Conservation (phyloP, 2,329 filamentous ascomycete species). For the Penicillium sp. region DNA sequence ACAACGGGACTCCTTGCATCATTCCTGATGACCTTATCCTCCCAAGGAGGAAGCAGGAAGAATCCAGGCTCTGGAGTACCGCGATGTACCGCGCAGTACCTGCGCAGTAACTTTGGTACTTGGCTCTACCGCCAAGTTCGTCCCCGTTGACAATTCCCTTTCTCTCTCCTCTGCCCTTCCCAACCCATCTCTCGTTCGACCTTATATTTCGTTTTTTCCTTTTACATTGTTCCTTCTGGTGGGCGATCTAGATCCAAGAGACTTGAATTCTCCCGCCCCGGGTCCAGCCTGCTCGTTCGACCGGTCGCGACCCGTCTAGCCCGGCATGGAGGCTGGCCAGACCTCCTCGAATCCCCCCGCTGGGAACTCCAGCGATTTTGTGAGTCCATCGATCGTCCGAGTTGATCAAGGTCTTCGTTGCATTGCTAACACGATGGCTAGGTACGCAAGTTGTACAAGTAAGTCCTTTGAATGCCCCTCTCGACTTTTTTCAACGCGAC, state of each 20-base stretch:
- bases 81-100: constrained; percentile 15
- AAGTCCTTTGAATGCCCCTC: constrained; percentile 40
- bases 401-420: neutral
- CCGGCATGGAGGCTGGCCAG: constrained; percentile 47
- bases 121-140: constrained; percentile 22
- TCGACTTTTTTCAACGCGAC: neutral
- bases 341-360: constrained; percentile 47
- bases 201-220: neutral
- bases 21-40: constrained; percentile 1
- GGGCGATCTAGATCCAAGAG: neutral
- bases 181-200: constrained; percentile 10
- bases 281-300: constrained; percentile 32
- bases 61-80: neutral
- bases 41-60: neutral
- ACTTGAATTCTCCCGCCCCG: constrained; percentile 13
- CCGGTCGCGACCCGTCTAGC: constrained; percentile 42
- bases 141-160: constrained; percentile 8
- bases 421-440: constrained; percentile 43
- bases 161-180: constrained; percentile 10
- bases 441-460: constrained; percentile 99
- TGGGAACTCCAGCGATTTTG: constrained; percentile 94
- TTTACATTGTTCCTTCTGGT: neutral
- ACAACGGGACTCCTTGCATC: constrained; percentile 5
- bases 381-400: constrained; percentile 52
- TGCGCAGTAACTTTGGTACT: constrained; percentile 23